Conservation (phyloP, 176 grass and related monocot genomes). For the Echinochloa phyllopogon region DNA sequence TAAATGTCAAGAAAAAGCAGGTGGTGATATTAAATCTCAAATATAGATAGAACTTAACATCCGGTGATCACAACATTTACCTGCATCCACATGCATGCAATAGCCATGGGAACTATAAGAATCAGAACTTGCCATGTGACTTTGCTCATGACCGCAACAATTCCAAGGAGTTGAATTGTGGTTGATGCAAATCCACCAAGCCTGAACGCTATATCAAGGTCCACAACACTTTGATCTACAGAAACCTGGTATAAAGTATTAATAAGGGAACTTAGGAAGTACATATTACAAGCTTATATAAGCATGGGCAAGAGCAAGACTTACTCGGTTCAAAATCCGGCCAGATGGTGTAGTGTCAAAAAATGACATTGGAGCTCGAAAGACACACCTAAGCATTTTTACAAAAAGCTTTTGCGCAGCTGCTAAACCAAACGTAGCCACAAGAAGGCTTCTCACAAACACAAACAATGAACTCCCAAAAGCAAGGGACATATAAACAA, state of each 20-base stretch:
- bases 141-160: slow-evolving; percentile 95
- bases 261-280: slow-evolving; percentile 13
- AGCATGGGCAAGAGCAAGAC: slow-evolving; percentile 38
- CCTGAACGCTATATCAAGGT: slow-evolving; percentile 96
- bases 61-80: slow-evolving; percentile 46
- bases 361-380: slow-evolving; percentile 97
- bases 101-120: slow-evolving; percentile 86
- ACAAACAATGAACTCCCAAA: slow-evolving; percentile 98
- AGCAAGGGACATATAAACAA: slow-evolving; percentile 96
- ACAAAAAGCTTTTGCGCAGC: slow-evolving; percentile 92
- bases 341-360: slow-evolving; percentile 95
- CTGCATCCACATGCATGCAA: slow-evolving; percentile 97
- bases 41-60: not conserved
- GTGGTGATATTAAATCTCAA: slow-evolving; percentile 9
- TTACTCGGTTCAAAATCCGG: slow-evolving; percentile 91
- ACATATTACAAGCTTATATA: slow-evolving; percentile 24
- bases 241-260: slow-evolving; percentile 79
- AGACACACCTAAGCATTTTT: slow-evolving; percentile 88
- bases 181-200: slow-evolving; percentile 96
- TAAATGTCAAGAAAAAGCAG: not conserved
- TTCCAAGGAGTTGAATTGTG: slow-evolving; percentile 93
- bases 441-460: slow-evolving; percentile 94
- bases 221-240: slow-evolving; percentile 97
- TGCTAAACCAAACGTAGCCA: slow-evolving; percentile 98
- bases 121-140: slow-evolving; percentile 98